These are phyloP conservation scores for Galerina sulciceps DNA, from an alignment of 768 basidiomycete species.

Conservation along the genomic window DNA sequence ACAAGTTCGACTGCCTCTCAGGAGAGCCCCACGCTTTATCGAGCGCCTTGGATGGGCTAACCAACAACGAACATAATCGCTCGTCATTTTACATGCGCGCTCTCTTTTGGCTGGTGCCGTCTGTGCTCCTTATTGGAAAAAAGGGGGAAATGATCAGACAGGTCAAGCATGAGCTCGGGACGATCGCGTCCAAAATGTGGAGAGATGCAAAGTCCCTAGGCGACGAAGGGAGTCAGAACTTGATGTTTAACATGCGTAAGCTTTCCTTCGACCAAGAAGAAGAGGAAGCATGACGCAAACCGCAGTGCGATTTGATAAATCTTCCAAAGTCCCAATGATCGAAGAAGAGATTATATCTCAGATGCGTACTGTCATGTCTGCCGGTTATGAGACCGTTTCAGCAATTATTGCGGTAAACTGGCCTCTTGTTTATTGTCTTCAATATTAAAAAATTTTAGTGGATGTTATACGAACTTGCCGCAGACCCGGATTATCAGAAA, in stretches of 20 bases:
- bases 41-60: slow-evolving; percentile 59
- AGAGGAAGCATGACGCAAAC: background rate
- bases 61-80: slow-evolving; percentile 61
- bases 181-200: slow-evolving; percentile 56
- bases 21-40: slow-evolving; percentile 52
- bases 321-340: slow-evolving; percentile 34
- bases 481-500: slow-evolving; percentile 53
- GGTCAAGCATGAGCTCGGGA: slow-evolving; percentile 57
- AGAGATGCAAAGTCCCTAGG: slow-evolving; percentile 51
- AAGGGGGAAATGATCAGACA: slow-evolving; percentile 62
- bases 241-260: slow-evolving; percentile 62
- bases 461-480: slow-evolving; percentile 66
- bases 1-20: slow-evolving; percentile 62
- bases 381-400: slow-evolving; percentile 61
- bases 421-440: slow-evolving; percentile 19
- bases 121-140: slow-evolving; percentile 57
- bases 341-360: slow-evolving; percentile 60
- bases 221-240: slow-evolving; percentile 46
- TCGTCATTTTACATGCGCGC: slow-evolving; percentile 69
- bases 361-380: slow-evolving; percentile 67
- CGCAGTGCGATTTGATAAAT: slow-evolving; percentile 47
- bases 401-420: slow-evolving; percentile 43
- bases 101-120: slow-evolving; percentile 63
- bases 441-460: slow-evolving; percentile 43
- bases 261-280: background rate